Evolutionary conservation across 176 grass and related monocot genomes (phyloP), one percentile per base, ranked within the genome.

Genomic region (Dendrocalamus sinicus): DNA sequence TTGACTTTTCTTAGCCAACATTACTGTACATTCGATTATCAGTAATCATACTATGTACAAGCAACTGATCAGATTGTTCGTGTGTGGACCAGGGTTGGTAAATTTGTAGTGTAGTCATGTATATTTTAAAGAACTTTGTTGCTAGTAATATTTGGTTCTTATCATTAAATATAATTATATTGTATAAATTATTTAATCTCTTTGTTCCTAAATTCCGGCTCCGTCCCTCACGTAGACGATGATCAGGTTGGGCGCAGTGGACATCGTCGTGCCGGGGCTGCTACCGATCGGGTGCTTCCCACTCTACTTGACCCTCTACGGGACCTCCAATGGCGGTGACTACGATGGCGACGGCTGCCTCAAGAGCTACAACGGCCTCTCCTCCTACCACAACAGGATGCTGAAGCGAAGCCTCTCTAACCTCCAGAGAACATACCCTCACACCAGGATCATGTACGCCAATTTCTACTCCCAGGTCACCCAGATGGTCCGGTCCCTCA

Each of bases 241-340:
- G 52, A 79, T 95, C 2, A 66, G 67, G 0, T 4, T 84, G 0
- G 93, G 93, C 0, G 93, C 86, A 14, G 68, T 89, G 2, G 93
- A 95, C 76, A 22, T 95, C 0, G 88, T 92, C 0, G 93, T 95
- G 22, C 90, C 93, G 0, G 93, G 90, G n/a, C 30, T 87, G 55
- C 84, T 92, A 8, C 93, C 93, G 1, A 83, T 92, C 26, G 93
- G 90, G 1, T 91, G 90, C 86, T 82, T 92, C 76, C 90, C 90
- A 12, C 67, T 89, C 68, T 95, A 91, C 84, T 45, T 95, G 1
- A 92, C 90, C 2, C 84, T 92, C 12, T 95, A 84, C 73, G 83
- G 85, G 0, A 95, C 79, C 53, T 88, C 83, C 45, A 84, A 89
- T 53, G 48, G 14, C 13, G 83, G 13, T 15, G 84, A 92, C 70